Percentiles rank a stretch among this genome's conserved stretches.
Conservation (phyloP, 2,329 filamentous ascomycete genomes). For the Raffaelea albimanens region DNA sequence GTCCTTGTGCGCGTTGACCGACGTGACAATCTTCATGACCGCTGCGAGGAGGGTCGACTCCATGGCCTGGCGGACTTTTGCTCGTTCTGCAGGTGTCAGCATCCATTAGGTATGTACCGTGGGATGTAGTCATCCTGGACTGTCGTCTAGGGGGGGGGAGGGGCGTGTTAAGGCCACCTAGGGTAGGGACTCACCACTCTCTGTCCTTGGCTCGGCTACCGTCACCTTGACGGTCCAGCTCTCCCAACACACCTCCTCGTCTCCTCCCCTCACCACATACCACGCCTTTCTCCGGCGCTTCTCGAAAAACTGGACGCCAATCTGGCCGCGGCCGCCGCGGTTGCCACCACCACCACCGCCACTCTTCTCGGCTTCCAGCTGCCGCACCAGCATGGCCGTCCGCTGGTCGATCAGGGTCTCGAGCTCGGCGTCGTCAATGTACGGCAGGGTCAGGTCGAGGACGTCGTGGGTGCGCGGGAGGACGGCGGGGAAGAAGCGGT, state of each 20-base stretch:
- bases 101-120: too few relatives aligned
- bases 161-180: too few relatives aligned
- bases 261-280: slow-evolving; percentile 55
- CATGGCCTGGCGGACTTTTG: slow-evolving; percentile 84
- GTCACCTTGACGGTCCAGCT: slow-evolving; percentile 90
- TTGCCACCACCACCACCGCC: slow-evolving; percentile 38
- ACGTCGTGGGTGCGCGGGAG: slow-evolving; percentile 77
- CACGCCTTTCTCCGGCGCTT: slow-evolving; percentile 77
- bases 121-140: too few relatives aligned
- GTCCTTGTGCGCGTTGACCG: slow-evolving; percentile 81
- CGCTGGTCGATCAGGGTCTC: slow-evolving; percentile 90
- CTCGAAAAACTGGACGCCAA: slow-evolving; percentile 90
- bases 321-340: slow-evolving; percentile 60
- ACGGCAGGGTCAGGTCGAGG: slow-evolving; percentile 81
- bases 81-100: slow-evolving; percentile 50
- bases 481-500: slow-evolving; percentile 88
- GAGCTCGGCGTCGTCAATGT: slow-evolving; percentile 81
- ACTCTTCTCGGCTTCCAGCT: slow-evolving; percentile 50
- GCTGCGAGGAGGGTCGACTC: slow-evolving; percentile 80
- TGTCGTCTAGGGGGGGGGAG: background rate
- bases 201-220: slow-evolving; percentile 80
- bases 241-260: slow-evolving; percentile 97
- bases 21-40: slow-evolving; percentile 80
- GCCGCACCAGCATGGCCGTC: slow-evolving; percentile 67
- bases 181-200: slow-evolving; percentile 56